Base-by-base conservation (phyloP, 768 basidiomycete genomes). In the Strobilomyces dryophilus region DNA sequence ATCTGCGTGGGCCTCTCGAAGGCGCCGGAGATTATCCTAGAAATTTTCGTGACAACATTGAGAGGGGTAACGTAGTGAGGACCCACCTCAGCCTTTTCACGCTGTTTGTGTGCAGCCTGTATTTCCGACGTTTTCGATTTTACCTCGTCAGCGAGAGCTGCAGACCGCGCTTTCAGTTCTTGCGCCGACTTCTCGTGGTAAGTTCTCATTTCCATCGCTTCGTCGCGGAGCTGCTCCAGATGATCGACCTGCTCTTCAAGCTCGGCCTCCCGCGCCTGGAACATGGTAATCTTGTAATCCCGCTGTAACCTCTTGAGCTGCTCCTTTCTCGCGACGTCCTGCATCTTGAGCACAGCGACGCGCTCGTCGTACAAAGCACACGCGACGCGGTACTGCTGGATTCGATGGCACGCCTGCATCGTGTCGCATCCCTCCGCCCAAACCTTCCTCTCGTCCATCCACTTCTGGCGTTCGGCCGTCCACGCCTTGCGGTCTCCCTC, bases 201-300 rank as follows among this genome's bases (percentile, higher is more conserved):
- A 42, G 37, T 54, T 15, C 54, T 56, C 18, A 20, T 49, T 29
- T 60, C 51, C 45, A 34, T 50, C 27, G 60, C 51, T 52, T 63
- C 59, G 14, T 74, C 76, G 41, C 75, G 58, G 48, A 77, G 69
- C 8, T 78, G 78, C 64, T 84, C 78, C n/a, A 83, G 61, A 35
- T 79, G 74, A 21, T 70, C 73, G 9, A 87, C 66, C 54, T 74
- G 76, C 39, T 69, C 64, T 60, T 87, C 82, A 43, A 87, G 67
- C 57, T 84, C 83, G 14, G 73, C 71, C 59, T 89, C 87, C 46
- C 75, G 74, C 18, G 75, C 75, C 66, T 85, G 83, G 61, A 87
- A 89, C 68, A 81, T 76, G n/a, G 76, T 79, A 47, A 90, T 77
- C 63, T 79, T 79, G 61, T 74, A 81, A 54, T 92, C 88, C 51